phyloP scores from a whole-genome alignment of 768 basidiomycete species.

The Suillus tomentosus region DNA sequence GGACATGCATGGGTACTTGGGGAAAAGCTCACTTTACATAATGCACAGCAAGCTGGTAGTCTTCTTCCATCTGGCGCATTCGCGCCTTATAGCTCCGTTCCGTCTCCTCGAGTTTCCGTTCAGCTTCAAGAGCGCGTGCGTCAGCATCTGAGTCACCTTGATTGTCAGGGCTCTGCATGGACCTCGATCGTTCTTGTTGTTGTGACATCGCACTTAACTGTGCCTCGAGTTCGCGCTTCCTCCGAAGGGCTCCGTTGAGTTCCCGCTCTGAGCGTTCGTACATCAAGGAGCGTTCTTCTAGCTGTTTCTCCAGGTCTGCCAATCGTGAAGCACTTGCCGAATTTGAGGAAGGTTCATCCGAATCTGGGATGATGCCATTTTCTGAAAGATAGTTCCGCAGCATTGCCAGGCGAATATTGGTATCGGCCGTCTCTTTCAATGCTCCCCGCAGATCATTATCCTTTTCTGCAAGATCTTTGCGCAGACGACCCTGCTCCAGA shows the following conservation, averaged over 20 bases:
- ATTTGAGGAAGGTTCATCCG: slow-evolving; percentile 59
- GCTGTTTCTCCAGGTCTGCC: slow-evolving; percentile 74
- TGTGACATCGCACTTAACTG: slow-evolving; percentile 64
- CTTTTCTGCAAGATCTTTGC: slow-evolving; percentile 66
- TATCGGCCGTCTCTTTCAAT: slow-evolving; percentile 64
- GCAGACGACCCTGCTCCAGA: slow-evolving; percentile 67
- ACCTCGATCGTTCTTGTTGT: slow-evolving; percentile 67
- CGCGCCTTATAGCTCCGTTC: slow-evolving; percentile 78
- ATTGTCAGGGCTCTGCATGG: slow-evolving; percentile 55
- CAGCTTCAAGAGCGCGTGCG: slow-evolving; percentile 63
- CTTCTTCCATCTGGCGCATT: slow-evolving; percentile 88
- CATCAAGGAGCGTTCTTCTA: slow-evolving; percentile 70
- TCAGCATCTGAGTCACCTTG: slow-evolving; percentile 40
- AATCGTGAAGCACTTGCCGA: slow-evolving; percentile 46
- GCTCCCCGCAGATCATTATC: slow-evolving; percentile 68
- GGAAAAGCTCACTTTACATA: slow-evolving; percentile 83
- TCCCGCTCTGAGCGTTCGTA: slow-evolving; percentile 80
- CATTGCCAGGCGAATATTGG: slow-evolving; percentile 72
- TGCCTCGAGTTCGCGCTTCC: slow-evolving; percentile 74
- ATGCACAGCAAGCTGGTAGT: slow-evolving; percentile 95
- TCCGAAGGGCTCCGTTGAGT: slow-evolving; percentile 61
- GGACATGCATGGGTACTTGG: slow-evolving; percentile 20
- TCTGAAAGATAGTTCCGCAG: slow-evolving; percentile 87
- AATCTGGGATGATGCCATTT: slow-evolving; percentile 79
- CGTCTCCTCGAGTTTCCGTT: slow-evolving; percentile 76